These are phyloP conservation scores for Eutrema salsugineum DNA, from an alignment of 441 rosid species.

Conservation along the genomic window DNA sequence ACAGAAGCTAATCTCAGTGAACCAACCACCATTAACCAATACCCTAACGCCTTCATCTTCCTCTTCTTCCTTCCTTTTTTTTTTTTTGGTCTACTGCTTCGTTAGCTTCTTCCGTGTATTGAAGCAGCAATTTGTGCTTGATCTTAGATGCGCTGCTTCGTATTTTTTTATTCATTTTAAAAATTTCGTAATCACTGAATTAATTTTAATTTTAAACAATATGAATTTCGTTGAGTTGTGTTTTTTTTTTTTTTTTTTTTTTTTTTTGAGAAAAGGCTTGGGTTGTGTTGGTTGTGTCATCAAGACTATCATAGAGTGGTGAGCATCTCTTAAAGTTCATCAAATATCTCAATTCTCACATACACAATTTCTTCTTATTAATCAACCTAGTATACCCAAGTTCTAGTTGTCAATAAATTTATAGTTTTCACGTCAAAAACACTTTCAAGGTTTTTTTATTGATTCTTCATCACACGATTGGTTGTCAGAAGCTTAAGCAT, in stretches of 20 bases:
- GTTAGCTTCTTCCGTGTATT: not conserved
- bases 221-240: too few relatives aligned
- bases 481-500: not conserved
- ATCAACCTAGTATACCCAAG: not conserved
- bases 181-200: not conserved
- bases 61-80: not conserved
- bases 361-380: not conserved
- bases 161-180: not conserved
- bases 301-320: not conserved
- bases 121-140: not conserved
- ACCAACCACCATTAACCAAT: constrained; percentile 84
- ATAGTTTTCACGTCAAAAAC: not conserved
- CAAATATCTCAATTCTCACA: not conserved
- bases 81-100: not conserved
- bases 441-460: not conserved
- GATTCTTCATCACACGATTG: not conserved
- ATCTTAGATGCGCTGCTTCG: not conserved
- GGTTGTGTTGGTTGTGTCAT: not conserved
- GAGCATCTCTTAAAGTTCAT: not conserved
- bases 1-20: constrained; percentile 74
- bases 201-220: not conserved
- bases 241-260: too few relatives aligned
- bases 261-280: too few relatives aligned
- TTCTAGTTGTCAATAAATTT: not conserved
- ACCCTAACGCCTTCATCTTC: constrained; percentile 71